These are phyloP conservation scores for Amphicarpaea edgeworthii DNA, from an alignment of 306 rosid genomes.

Conservation along the genomic window DNA sequence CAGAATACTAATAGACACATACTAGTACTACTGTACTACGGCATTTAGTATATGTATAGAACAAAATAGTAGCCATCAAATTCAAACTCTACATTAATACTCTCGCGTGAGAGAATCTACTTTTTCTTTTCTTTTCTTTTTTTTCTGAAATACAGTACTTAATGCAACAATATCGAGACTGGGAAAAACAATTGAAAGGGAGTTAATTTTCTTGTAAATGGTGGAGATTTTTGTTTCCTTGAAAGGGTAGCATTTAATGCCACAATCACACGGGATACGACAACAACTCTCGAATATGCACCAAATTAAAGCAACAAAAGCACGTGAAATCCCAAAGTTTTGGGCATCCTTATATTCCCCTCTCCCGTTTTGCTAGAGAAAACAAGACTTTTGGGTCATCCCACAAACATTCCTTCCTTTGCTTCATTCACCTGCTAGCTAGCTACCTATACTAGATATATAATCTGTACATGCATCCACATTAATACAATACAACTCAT, in stretches of 20 bases:
- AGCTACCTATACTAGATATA: background rate
- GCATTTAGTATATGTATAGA: no score
- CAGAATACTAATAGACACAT: no score
- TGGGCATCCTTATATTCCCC: conserved; percentile 2
- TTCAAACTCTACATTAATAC: no score
- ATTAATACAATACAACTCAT: conserved; percentile 30
- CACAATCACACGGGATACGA: conserved; percentile 2
- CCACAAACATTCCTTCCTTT: conserved; percentile 64
- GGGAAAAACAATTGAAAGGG: background rate
- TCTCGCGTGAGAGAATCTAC: no score
- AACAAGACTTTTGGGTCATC: conserved; percentile 57
- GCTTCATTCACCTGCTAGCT: conserved; percentile 15
- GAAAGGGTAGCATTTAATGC: conserved; percentile 20
- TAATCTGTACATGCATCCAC: conserved; percentile 32
- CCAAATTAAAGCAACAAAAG: no score
- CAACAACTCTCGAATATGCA: conserved; percentile 1
- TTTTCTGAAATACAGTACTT: no score
- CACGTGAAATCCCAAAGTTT: conserved; percentile 35
- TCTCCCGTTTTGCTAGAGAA: conserved; percentile 37
- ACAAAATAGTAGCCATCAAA: no score
- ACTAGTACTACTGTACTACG: no score
- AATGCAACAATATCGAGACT: background rate
- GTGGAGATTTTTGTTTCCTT: no score
- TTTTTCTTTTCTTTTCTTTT: no score
- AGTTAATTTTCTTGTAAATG: no score